Conservation (phyloP, 345 rosid genomes). For the Xanthoceras sorbifolium region DNA sequence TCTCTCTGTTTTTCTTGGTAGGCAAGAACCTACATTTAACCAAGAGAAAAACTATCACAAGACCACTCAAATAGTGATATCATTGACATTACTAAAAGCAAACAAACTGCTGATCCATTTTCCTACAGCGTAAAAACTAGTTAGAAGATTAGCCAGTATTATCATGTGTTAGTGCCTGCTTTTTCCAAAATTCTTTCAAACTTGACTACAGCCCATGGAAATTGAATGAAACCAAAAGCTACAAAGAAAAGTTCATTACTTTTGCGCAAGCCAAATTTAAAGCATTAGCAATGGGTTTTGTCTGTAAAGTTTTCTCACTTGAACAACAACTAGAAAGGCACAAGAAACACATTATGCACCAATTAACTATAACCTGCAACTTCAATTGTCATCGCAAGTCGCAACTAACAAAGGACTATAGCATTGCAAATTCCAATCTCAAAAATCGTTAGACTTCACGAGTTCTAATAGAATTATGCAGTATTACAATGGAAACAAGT, state of each 20-base stretch:
- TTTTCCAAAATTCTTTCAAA: background rate
- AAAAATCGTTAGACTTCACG: background rate
- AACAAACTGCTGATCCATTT: background rate
- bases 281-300: background rate
- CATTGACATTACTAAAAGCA: background rate
- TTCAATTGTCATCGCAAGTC: background rate
- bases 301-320: background rate
- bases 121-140: background rate
- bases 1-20: slow-evolving; percentile 71
- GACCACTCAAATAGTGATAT: background rate
- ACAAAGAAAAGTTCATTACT: background rate
- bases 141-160: background rate
- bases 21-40: slow-evolving; percentile 60
- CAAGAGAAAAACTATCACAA: background rate
- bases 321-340: background rate
- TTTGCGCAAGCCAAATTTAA: background rate
- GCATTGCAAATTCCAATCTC: background rate
- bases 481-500: background rate
- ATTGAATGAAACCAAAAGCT: background rate
- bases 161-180: background rate
- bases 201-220: background rate
- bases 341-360: background rate
- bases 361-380: background rate
- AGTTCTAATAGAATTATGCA: background rate
- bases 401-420: background rate